These are phyloP conservation scores for Tolypocladium inflatum DNA, from an alignment of 2,329 filamentous ascomycete species.

Conservation along the genomic window DNA sequence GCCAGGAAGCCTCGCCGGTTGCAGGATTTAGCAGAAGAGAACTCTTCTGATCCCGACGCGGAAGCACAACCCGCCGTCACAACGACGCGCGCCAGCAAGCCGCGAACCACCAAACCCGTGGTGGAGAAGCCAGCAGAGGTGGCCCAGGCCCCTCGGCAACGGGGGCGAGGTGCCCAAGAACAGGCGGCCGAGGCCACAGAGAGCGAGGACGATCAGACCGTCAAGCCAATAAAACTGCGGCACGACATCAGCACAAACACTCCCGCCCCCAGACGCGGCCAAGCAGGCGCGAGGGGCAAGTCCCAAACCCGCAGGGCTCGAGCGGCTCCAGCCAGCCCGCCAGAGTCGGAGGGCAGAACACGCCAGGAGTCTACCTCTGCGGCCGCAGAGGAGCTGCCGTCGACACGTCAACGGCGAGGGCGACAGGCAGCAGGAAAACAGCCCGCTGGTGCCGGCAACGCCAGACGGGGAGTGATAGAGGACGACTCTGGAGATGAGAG, in stretches of 20 bases:
- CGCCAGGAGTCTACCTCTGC: neutral
- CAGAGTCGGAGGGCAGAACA: neutral
- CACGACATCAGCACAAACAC: neutral
- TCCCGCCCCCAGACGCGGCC: neutral
- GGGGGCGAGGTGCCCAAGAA: neutral
- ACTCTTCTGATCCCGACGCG: neutral
- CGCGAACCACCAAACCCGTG: neutral
- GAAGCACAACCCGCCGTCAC: neutral
- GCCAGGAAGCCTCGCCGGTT: neutral
- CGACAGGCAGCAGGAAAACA: neutral
- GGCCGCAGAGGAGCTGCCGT: neutral
- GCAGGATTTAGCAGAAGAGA: neutral
- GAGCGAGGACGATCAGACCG: neutral
- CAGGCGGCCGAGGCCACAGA: neutral
- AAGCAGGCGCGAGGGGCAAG: neutral
- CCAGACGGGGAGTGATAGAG: neutral
- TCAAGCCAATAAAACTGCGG: neutral
- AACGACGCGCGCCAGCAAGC: neutral
- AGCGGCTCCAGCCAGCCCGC: neutral
- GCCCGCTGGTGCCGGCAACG: neutral
- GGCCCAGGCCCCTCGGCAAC: neutral
- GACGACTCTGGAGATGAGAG: neutral
- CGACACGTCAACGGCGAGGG: neutral
- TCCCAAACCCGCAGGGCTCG: neutral
- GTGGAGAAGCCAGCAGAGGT: neutral